These are phyloP conservation scores for Galerina marginata DNA, from an alignment of 768 basidiomycete genomes.

Conservation along the genomic window DNA sequence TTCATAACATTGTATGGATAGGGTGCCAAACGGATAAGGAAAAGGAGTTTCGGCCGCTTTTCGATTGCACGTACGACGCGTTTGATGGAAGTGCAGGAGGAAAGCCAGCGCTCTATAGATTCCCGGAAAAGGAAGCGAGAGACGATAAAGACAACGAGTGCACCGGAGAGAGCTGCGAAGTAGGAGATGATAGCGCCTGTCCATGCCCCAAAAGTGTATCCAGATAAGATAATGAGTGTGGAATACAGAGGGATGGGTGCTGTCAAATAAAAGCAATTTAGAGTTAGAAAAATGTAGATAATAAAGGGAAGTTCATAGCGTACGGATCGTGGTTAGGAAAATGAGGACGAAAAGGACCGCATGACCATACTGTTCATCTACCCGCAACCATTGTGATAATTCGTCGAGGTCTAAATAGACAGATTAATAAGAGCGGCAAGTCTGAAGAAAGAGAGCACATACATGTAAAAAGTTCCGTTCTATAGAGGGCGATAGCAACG, in stretches of 20 bases:
- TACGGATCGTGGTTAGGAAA: constrained; percentile 88
- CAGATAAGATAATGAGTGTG: constrained; percentile 89
- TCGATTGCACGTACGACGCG: constrained; percentile 89
- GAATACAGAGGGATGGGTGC: constrained; percentile 93
- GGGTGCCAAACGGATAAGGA: constrained; percentile 91
- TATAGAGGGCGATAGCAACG: constrained; percentile 83
- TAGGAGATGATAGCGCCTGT: constrained; percentile 88
- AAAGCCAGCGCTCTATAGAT: constrained; percentile 73
- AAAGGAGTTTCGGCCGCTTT: constrained; percentile 83
- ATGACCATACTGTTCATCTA: constrained; percentile 75
- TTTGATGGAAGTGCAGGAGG: constrained; percentile 70
- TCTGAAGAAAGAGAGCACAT: constrained; percentile 32
- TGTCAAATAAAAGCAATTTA: constrained; percentile 30
- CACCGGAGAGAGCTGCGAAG: constrained; percentile 82
- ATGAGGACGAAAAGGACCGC: constrained; percentile 82
- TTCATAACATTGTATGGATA: constrained; percentile 97
- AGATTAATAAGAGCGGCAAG: constrained; percentile 13
- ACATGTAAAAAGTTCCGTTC: constrained; percentile 83
- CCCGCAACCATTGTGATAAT: constrained; percentile 78
- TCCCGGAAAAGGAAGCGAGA: constrained; percentile 79
- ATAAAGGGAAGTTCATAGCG: constrained; percentile 32
- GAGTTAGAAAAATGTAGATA: not conserved
- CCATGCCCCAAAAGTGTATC: constrained; percentile 89
- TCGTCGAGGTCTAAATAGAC: constrained; percentile 71
- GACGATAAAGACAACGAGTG: constrained; percentile 80